A percentile compares a stretch with the other conserved stretches of the same genome.
phyloP scores from a whole-genome alignment of 139 green algal species.

The Tetraselmis striata region DNA sequence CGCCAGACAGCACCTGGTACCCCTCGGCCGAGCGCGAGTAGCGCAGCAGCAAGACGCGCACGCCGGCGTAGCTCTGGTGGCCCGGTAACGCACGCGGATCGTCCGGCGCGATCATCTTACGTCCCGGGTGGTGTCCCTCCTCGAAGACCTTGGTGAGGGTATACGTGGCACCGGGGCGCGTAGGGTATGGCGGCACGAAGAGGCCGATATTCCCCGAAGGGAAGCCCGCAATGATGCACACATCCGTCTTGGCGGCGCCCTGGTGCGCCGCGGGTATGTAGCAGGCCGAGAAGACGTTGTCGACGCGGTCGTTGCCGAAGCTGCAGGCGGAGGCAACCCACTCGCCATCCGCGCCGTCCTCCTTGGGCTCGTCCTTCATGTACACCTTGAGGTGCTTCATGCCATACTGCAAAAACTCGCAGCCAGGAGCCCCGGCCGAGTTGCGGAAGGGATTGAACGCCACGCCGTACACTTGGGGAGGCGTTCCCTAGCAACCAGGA shows the following conservation, averaged over 20 bases:
- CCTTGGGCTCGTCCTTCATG: neutral
- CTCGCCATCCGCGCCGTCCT: neutral
- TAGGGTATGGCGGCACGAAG: conserved; percentile 51
- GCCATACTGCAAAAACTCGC: conserved; percentile 54
- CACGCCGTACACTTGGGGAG: conserved; percentile 46
- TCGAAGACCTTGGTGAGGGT: conserved; percentile 31
- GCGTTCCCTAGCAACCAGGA: no score
- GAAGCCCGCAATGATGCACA: conserved; percentile 49
- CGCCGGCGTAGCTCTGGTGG: conserved; percentile 8
- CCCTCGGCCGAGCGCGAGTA: neutral
- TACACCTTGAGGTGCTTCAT: conserved; percentile 58
- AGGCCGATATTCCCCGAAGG: conserved; percentile 31
- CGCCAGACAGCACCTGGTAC: conserved; percentile 3
- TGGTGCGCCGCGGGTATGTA: conserved; percentile 45
- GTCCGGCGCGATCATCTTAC: conserved; percentile 28
- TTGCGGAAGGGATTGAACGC: conserved; percentile 40
- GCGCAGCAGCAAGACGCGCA: neutral
- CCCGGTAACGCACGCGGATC: conserved; percentile 17
- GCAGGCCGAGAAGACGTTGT: conserved; percentile 38
- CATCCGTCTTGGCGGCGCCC: conserved; percentile 37
- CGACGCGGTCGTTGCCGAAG: conserved; percentile 33
- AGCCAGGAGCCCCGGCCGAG: conserved; percentile 19
- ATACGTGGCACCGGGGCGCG: conserved; percentile 29
- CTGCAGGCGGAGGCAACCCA: conserved; percentile 13
- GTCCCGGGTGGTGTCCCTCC: conserved; percentile 28